Conservation (phyloP, 306 rosid species). For the Medicago ruthenica region DNA sequence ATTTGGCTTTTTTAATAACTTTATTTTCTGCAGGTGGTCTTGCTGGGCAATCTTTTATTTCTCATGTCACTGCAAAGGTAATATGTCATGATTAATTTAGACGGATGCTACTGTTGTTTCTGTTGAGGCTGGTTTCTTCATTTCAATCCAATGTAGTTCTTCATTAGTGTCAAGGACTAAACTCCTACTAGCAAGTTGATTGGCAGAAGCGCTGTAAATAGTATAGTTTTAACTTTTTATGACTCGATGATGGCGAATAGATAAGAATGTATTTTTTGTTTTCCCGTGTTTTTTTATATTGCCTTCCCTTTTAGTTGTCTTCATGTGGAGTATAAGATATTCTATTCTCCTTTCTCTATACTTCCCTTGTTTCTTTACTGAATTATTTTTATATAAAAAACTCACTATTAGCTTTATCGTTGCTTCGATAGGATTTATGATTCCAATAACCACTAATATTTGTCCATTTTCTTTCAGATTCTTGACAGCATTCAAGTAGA, state of each 20-base stretch:
- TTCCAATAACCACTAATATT: constrained; percentile 28
- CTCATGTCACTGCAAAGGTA: constrained; percentile 88
- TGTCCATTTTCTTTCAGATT: constrained; percentile 52
- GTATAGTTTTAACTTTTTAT: not conserved
- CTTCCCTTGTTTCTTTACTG: constrained; percentile 10
- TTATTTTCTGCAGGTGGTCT: constrained; percentile 68
- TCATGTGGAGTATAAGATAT: constrained; percentile 10
- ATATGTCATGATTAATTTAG: constrained; percentile 32
- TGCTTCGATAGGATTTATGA: constrained; percentile 27
- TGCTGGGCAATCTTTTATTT: constrained; percentile 81
- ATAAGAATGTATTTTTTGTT: constrained; percentile 31
- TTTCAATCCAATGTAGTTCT: constrained; percentile 16
- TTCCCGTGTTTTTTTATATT: constrained; percentile 15
- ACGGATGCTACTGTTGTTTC: constrained; percentile 32
- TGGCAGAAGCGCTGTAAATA: constrained; percentile 2
- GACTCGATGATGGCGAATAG: constrained; percentile 15
- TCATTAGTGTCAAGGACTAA: constrained; percentile 15
- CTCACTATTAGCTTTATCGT: constrained; percentile 1
- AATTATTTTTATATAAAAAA: not conserved
- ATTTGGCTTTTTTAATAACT: constrained; percentile 38
- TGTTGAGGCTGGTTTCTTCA: constrained; percentile 24
- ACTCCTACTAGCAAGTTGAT: constrained; percentile 28
- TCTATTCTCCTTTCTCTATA: not conserved
- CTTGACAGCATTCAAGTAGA: constrained; percentile 95
- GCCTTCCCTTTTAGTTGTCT: constrained; percentile 14